Base-by-base conservation (phyloP, 495 filamentous ascomycete species). In the Penicillium waksmanii region DNA sequence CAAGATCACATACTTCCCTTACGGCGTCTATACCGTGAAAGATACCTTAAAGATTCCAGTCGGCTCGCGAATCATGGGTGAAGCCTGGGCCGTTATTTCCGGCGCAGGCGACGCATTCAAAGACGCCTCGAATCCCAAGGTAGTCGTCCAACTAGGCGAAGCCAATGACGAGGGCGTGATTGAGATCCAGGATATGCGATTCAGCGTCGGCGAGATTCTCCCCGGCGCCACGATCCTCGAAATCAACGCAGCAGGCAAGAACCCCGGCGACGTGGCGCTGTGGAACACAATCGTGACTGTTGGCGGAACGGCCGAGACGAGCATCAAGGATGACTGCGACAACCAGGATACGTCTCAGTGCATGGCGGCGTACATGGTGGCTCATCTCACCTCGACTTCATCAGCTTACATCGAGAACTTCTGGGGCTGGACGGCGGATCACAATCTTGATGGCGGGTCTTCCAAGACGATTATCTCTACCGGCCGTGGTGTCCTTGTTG, bases 221-320 rank as follows among this genome's bases (percentile, higher is more conserved):
- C 89, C 90, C 31, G 92, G 92, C 54, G 90, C 90, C 33, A 86
- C 91, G 62, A 73, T 96, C 53, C 77, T 95, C 59, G 82, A 96
- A 67, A 75, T 86, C 47, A 82, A 84, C 60, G 77, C 79, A 33
- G 82, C 80, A 0, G 83, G 82, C 15, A 51, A 59, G 11, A 65
- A 66, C 8, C 80, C 80, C 0, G 85, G 85, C 1, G 81, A 86
- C 50, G 83, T 86, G 31, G 82, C 75, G 1, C 62, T 87, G 58
- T 86, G 81, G 81, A 84, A 85, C 67, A 71, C 73, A 4, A 77
- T 84, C 31, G 73, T 87, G 62, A 78, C 80, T 19, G 67, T 79
- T 23, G 78, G 85, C 51, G 85, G 86, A 18, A 77, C 66, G 5
- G 68, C 69, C 21, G 83, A 78, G 57, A 67, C 62, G 3, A 66